Conservation (phyloP, 2,329 filamentous ascomycete genomes). For the Sclerotinia borealis region DNA sequence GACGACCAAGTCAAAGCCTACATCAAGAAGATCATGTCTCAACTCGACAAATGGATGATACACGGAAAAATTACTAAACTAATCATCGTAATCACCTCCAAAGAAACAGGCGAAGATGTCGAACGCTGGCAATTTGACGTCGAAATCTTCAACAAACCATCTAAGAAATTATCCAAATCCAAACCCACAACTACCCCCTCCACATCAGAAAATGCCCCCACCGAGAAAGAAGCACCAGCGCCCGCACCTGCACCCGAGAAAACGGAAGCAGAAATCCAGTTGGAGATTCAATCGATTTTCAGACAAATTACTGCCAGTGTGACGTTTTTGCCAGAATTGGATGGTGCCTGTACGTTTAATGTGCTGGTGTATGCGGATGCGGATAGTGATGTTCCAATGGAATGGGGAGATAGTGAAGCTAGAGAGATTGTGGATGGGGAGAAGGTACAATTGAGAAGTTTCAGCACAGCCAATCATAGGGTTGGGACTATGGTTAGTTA, state of each 20-base stretch:
- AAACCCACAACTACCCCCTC: conserved; percentile 34
- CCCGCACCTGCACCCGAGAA: conserved; percentile 52
- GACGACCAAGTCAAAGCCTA: conserved; percentile 99
- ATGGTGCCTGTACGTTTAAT: conserved; percentile 96
- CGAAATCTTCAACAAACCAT: conserved; percentile 37
- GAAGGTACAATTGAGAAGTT: conserved; percentile 90
- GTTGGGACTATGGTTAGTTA: conserved; percentile 97
- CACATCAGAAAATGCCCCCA: conserved; percentile 56
- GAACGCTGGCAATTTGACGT: conserved; percentile 99
- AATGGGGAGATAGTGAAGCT: conserved; percentile 97
- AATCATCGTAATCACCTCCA: conserved; percentile 93
- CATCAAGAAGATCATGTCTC: conserved; percentile 98
- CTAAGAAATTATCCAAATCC: conserved; percentile 35
- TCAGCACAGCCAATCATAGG: conserved; percentile 89
- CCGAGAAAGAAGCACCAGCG: conserved; percentile 34
- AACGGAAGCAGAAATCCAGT: conserved; percentile 87
- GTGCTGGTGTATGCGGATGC: conserved; percentile 96
- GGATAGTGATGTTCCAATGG: conserved; percentile 91
- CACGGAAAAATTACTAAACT: conserved; percentile 96
- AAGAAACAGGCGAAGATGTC: conserved; percentile 92
- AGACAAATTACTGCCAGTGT: conserved; percentile 97
- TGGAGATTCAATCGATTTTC: conserved; percentile 94
- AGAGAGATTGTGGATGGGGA: conserved; percentile 93
- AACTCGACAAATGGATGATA: conserved; percentile 96
- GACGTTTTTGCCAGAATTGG: conserved; percentile 89